A percentile compares a stretch with the other conserved stretches of the same genome.
Conservation (phyloP, 495 filamentous ascomycete genomes). For the Chaetomium tenue region DNA sequence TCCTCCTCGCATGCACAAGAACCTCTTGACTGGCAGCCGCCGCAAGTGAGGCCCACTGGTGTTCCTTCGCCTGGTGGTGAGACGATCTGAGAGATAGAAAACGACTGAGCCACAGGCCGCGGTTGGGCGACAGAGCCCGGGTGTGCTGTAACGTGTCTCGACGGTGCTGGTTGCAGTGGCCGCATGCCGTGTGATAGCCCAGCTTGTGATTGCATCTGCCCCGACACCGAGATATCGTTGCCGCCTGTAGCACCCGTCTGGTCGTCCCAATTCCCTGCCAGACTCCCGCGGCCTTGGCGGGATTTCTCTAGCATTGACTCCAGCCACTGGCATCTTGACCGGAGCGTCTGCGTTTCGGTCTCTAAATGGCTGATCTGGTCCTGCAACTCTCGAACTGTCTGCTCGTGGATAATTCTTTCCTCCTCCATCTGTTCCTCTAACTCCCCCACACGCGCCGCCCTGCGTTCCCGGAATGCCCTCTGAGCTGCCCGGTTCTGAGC, state of each 20-base stretch:
- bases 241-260: constrained; percentile 25
- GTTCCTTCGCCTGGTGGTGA: constrained; percentile 43
- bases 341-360: constrained; percentile 46
- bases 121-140: constrained; percentile 28
- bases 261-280: constrained; percentile 25
- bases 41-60: constrained; percentile 44
- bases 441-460: constrained; percentile 80
- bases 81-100: constrained; percentile 51
- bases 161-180: constrained; percentile 23
- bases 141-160: constrained; percentile 13
- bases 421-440: constrained; percentile 80
- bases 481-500: constrained; percentile 93
- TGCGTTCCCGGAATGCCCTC: constrained; percentile 82
- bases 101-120: constrained; percentile 35
- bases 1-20: constrained; percentile 55
- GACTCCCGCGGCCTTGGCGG: constrained; percentile 32
- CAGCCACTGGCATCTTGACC: constrained; percentile 42
- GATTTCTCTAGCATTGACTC: constrained; percentile 47
- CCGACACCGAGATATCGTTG: constrained; percentile 9
- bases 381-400: constrained; percentile 46
- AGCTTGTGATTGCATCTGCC: constrained; percentile 22
- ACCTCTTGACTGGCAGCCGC: constrained; percentile 49
- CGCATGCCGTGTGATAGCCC: constrained; percentile 27
- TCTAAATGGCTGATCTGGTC: constrained; percentile 48
- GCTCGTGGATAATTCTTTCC: constrained; percentile 50